Percentiles rank a stretch among this genome's conserved stretches.
Evolutionary conservation across 768 basidiomycete species (phyloP).

Genomic region (Collybia sp.): DNA sequence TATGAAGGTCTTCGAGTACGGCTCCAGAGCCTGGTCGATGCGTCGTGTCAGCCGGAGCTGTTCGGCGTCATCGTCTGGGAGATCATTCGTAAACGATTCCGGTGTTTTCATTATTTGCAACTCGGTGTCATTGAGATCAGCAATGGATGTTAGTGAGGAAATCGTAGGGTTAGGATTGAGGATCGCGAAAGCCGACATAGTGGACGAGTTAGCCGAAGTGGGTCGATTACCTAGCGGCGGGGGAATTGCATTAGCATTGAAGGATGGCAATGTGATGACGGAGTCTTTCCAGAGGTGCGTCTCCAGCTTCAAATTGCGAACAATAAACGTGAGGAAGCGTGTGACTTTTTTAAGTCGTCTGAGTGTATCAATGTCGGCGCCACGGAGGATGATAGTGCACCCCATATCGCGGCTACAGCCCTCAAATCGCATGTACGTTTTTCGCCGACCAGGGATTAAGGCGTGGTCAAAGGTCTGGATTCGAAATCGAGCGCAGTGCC

Average conservation of each 20-base stretch:
- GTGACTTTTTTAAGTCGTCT: constrained; percentile 89
- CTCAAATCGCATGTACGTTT: constrained; percentile 98
- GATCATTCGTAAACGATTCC: constrained; percentile 34
- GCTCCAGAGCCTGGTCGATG: constrained; percentile 78
- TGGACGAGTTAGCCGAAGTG: constrained; percentile 12
- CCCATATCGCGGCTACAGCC: constrained; percentile 92
- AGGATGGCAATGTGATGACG: constrained; percentile 67
- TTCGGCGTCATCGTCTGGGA: constrained; percentile 71
- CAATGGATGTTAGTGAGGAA: constrained; percentile 23
- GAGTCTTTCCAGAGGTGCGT: constrained; percentile 92
- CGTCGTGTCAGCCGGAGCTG: constrained; percentile 65
- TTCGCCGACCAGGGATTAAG: constrained; percentile 89
- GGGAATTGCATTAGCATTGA: constrained; percentile 65
- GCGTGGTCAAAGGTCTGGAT: constrained; percentile 94
- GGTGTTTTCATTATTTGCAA: constrained; percentile 20
- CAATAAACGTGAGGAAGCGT: constrained; percentile 87
- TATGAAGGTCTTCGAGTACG: constrained; percentile 82
- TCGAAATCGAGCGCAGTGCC: constrained; percentile 80
- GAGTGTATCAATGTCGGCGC: constrained; percentile 77
- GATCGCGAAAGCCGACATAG: constrained; percentile 15
- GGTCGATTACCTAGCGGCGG: constrained; percentile 22
- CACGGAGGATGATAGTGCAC: constrained; percentile 89
- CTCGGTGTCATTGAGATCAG: constrained; percentile 10
- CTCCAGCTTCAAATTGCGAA: constrained; percentile 91
- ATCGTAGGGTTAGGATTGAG: constrained; percentile 22